A percentile compares a stretch with the other conserved stretches of the same genome.
Evolutionary conservation across 2,329 filamentous ascomycete genomes (phyloP).

Genomic region (Pseudopithomyces chartarum): DNA sequence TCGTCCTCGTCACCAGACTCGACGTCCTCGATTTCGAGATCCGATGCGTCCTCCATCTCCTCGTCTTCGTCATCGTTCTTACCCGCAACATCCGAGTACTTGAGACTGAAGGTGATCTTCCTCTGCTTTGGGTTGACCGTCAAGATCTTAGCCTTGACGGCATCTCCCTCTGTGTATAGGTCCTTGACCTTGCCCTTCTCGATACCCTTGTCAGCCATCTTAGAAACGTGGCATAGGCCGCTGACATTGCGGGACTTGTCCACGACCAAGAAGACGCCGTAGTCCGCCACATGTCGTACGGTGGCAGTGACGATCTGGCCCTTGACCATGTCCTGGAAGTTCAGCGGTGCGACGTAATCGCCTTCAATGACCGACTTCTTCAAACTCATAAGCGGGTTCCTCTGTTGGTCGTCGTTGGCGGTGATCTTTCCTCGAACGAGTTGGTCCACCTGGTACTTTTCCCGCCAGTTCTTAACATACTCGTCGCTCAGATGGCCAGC

Average conservation of each 20-base stretch:
- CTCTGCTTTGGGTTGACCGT: slow-evolving; percentile 76
- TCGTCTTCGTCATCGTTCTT: slow-evolving; percentile 50
- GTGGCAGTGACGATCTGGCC: slow-evolving; percentile 88
- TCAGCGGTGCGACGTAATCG: slow-evolving; percentile 74
- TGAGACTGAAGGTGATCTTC: slow-evolving; percentile 86
- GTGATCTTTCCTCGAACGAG: slow-evolving; percentile 87
- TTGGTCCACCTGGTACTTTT: slow-evolving; percentile 84
- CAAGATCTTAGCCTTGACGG: slow-evolving; percentile 89
- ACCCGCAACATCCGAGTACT: slow-evolving; percentile 85
- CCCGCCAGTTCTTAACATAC: slow-evolving; percentile 95
- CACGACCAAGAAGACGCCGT: slow-evolving; percentile 90
- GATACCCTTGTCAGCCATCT: slow-evolving; percentile 85
- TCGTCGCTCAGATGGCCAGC: slow-evolving; percentile 88
- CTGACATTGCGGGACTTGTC: slow-evolving; percentile 88
- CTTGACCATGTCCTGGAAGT: slow-evolving; percentile 74
- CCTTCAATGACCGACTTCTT: slow-evolving; percentile 84
- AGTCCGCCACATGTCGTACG: slow-evolving; percentile 91
- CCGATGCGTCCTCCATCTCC: slow-evolving; percentile 44
- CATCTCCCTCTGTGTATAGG: slow-evolving; percentile 86
- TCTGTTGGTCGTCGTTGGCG: slow-evolving; percentile 68
- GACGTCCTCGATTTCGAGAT: slow-evolving; percentile 24
- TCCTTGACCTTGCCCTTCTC: slow-evolving; percentile 87
- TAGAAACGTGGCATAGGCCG: slow-evolving; percentile 87
- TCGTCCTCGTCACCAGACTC: slow-evolving; percentile 55
- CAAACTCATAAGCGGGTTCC: slow-evolving; percentile 82